These are phyloP conservation scores for Hericium coralloides DNA, from an alignment of 768 basidiomycete species.

Conservation along the genomic window DNA sequence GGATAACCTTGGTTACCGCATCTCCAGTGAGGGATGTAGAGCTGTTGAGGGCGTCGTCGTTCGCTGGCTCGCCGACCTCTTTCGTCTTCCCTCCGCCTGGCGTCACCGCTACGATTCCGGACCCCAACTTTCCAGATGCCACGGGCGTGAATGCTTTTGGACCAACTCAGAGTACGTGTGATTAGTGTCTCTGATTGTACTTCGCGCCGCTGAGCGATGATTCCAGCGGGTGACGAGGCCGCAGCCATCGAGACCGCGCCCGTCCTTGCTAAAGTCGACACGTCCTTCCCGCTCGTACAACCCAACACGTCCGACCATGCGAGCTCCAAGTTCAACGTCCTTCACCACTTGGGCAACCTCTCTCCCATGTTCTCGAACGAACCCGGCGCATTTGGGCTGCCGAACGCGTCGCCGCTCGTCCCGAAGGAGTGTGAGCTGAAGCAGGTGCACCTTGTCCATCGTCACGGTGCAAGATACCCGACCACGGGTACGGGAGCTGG, in stretches of 20 bases:
- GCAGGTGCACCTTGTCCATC: conserved; percentile 33
- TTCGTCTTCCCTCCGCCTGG: conserved; percentile 34
- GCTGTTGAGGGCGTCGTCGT: conserved; percentile 23
- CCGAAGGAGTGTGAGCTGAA: conserved; percentile 38
- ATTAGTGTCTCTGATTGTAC: not conserved
- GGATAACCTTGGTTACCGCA: too few species aligned
- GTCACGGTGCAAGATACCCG: conserved; percentile 36
- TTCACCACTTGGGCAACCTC: conserved; percentile 39
- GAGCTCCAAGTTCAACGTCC: conserved; percentile 31
- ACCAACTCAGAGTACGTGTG: conserved; percentile 35
- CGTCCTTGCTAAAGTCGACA: conserved; percentile 26
- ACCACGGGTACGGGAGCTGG: conserved; percentile 17
- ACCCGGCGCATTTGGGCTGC: conserved; percentile 35
- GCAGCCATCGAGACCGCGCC: conserved; percentile 26
- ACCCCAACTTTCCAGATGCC: conserved; percentile 33
- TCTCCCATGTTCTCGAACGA: conserved; percentile 42
- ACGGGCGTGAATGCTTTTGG: conserved; percentile 36
- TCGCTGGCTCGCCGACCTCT: conserved; percentile 33
- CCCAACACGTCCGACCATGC: conserved; percentile 26
- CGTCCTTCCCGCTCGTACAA: conserved; percentile 34
- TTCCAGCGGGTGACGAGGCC: conserved; percentile 21
- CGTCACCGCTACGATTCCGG: conserved; percentile 23
- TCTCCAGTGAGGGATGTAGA: not conserved
- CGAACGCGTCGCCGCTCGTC: conserved; percentile 34
- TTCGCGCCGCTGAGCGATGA: not conserved